A percentile compares a stretch with the other conserved stretches of the same genome.
Evolutionary conservation across 768 basidiomycete species (phyloP).

Genomic region (Boletus bicolor): DNA sequence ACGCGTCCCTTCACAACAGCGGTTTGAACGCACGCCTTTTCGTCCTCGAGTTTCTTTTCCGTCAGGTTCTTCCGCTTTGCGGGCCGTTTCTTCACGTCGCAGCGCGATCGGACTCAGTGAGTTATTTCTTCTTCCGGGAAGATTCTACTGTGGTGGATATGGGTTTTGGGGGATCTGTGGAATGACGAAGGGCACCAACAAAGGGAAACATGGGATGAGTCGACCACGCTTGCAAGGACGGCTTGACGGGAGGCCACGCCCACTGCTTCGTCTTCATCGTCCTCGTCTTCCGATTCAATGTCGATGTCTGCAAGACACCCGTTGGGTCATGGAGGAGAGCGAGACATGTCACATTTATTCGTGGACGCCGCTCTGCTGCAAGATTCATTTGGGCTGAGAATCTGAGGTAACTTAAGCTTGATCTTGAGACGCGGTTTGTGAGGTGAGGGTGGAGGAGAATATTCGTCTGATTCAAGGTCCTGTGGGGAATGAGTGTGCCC

Average conservation of each 20-base stretch:
- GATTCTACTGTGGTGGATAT: background rate
- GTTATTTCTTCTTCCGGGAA: slow-evolving; percentile 47
- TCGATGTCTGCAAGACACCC: background rate
- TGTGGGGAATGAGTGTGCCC: too few relatives aligned
- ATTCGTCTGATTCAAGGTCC: too few relatives aligned
- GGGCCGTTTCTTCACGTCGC: slow-evolving; percentile 73
- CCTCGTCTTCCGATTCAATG: background rate
- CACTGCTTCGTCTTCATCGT: background rate
- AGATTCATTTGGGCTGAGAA: too few relatives aligned
- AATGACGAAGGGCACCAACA: background rate
- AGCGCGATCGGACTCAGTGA: slow-evolving; percentile 72
- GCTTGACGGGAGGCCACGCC: background rate
- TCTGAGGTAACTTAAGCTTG: too few relatives aligned
- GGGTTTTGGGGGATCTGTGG: background rate
- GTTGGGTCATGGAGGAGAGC: background rate
- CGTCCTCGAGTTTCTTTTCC: background rate
- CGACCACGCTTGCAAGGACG: background rate
- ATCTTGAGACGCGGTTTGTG: too few relatives aligned
- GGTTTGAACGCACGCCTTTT: slow-evolving; percentile 46
- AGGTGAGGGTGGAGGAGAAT: too few relatives aligned
- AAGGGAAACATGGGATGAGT: background rate
- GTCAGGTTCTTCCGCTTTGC: slow-evolving; percentile 70
- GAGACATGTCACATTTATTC: too few relatives aligned
- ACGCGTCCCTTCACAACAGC: too few relatives aligned
- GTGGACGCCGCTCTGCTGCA: too few relatives aligned